These are phyloP conservation scores for Goffeauzyma gilvescens DNA, from an alignment of 768 basidiomycete genomes.

Conservation along the genomic window DNA sequence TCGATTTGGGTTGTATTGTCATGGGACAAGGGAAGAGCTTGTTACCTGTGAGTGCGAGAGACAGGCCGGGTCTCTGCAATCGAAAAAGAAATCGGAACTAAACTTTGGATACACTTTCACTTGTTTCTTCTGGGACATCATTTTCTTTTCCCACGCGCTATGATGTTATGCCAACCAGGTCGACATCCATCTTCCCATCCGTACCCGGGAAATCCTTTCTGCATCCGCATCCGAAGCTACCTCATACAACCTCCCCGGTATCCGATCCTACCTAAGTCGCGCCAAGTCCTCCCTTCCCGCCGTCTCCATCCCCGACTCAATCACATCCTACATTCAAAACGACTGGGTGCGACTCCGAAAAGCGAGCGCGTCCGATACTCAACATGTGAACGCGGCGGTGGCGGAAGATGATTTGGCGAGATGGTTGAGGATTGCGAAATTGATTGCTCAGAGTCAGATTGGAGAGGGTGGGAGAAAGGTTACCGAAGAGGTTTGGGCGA, in stretches of 20 bases:
- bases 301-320: constrained; percentile 17
- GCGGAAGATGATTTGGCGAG: constrained; percentile 20
- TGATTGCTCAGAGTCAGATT: not conserved
- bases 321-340: constrained; percentile 20
- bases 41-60: constrained; percentile 20
- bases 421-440: constrained; percentile 22
- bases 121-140: not conserved
- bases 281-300: not conserved
- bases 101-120: not conserved
- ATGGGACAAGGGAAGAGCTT: constrained; percentile 25
- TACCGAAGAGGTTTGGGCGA: not conserved
- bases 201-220: not conserved
- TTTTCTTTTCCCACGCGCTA: not conserved
- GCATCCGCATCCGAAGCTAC: constrained; percentile 1
- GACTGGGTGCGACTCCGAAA: constrained; percentile 18
- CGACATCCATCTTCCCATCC: constrained; percentile 12
- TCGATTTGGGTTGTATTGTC: constrained; percentile 18
- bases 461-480: constrained; percentile 1
- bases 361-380: constrained; percentile 2
- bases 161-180: constrained; percentile 8
- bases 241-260: constrained; percentile 1
- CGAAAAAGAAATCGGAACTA: no score
- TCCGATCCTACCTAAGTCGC: constrained; percentile 9
- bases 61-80: not conserved
- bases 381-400: constrained; percentile 1